These are phyloP conservation scores for Tulasnella sp. DNA, from an alignment of 768 basidiomycete species.

Conservation along the genomic window DNA sequence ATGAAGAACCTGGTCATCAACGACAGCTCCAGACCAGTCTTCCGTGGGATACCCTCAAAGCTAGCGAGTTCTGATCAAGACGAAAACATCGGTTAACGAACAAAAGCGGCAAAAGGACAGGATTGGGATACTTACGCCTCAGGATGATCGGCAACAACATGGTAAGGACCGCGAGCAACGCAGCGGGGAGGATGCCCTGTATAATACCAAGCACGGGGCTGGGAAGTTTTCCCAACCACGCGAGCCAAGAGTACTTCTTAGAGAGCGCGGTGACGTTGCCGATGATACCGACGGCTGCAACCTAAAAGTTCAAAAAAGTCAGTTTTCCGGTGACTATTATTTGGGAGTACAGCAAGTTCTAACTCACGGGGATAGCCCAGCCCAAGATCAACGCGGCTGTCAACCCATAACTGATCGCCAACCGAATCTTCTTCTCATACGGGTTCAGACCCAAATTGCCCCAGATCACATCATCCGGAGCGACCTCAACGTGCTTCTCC, in stretches of 20 bases:
- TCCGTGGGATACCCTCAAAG: constrained; percentile 85
- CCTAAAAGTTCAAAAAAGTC: constrained; percentile 26
- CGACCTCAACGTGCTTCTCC: constrained; percentile 64
- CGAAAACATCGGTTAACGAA: background rate
- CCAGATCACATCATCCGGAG: constrained; percentile 89
- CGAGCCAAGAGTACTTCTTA: constrained; percentile 52
- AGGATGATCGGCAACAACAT: constrained; percentile 76
- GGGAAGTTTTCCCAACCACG: constrained; percentile 73
- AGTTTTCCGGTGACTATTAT: background rate
- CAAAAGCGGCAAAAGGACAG: no score
- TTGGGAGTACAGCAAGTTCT: background rate
- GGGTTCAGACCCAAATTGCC: constrained; percentile 72
- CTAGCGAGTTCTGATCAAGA: constrained; percentile 60
- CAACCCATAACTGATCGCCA: constrained; percentile 54
- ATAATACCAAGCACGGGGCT: constrained; percentile 65
- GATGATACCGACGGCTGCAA: constrained; percentile 74
- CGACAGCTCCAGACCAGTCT: constrained; percentile 72
- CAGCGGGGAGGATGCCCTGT: constrained; percentile 78
- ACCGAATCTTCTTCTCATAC: constrained; percentile 67
- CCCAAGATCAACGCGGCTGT: constrained; percentile 75
- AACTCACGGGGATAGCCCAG: constrained; percentile 72
- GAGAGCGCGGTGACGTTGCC: constrained; percentile 73
- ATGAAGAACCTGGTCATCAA: constrained; percentile 83
- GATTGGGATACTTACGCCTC: constrained; percentile 45
- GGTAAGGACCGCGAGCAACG: constrained; percentile 82